Evolutionary conservation across 2,329 filamentous ascomycete species (phyloP).

Genomic region (Chaetomium olivaceum): DNA sequence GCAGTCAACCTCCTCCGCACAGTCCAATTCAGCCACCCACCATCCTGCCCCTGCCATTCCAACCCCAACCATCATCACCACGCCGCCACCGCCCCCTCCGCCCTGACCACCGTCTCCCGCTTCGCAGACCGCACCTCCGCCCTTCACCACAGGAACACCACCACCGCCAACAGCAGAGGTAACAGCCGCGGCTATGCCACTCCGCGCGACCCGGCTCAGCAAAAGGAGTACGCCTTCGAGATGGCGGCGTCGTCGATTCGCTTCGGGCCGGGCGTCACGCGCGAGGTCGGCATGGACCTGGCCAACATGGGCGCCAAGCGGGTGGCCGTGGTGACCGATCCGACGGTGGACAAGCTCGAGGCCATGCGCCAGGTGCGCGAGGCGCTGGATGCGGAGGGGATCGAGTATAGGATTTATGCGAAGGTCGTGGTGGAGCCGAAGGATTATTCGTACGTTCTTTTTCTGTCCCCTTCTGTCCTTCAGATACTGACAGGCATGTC

Average conservation of each 20-base stretch:
- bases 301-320: slow-evolving; percentile 84
- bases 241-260: slow-evolving; percentile 96
- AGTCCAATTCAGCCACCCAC: slow-evolving; percentile 87
- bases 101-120: slow-evolving; percentile 49
- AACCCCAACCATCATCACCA: slow-evolving; percentile 79
- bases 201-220: slow-evolving; percentile 66
- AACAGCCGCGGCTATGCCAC: slow-evolving; percentile 65
- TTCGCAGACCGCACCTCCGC: slow-evolving; percentile 40
- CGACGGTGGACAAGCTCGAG: slow-evolving; percentile 75
- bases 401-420: slow-evolving; percentile 79
- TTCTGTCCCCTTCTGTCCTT: too few species aligned
- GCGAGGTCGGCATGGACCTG: slow-evolving; percentile 97
- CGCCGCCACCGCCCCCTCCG: slow-evolving; percentile 48
- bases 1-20: slow-evolving; percentile 77
- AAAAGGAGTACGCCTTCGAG: slow-evolving; percentile 98
- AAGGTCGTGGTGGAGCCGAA: slow-evolving; percentile 87
- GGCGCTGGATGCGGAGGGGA: slow-evolving; percentile 73
- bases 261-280: slow-evolving; percentile 89
- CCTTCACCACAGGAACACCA: not conserved
- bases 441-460: slow-evolving; percentile 59
- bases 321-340: slow-evolving; percentile 90
- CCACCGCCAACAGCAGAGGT: slow-evolving; percentile 37
- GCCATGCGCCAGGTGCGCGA: slow-evolving; percentile 89
- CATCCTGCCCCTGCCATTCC: slow-evolving; percentile 87
- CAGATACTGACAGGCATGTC: not conserved